Evolutionary conservation across 2,329 filamentous ascomycete genomes (phyloP).

Genomic region (Bipolaris zeicola): DNA sequence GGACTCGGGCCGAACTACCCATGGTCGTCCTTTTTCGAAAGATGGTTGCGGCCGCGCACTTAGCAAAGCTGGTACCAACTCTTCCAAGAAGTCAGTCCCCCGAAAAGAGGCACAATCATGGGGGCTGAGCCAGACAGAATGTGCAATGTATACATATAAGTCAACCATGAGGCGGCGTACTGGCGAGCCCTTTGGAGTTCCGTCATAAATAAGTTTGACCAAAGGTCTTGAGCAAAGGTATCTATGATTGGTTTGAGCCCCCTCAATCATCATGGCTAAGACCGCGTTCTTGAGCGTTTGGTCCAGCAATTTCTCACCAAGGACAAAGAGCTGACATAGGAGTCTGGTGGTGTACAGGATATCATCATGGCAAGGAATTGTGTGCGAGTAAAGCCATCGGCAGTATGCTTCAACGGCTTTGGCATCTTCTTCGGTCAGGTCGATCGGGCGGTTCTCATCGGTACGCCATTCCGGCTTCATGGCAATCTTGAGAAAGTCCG

Average conservation of each 20-base stretch:
- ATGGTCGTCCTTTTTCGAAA: neutral
- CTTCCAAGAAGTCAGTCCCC: neutral
- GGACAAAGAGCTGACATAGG: slow-evolving; percentile 2
- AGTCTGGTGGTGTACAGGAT: neutral
- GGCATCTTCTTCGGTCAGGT: slow-evolving; percentile 5
- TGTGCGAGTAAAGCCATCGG: slow-evolving; percentile 6
- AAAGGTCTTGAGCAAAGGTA: no score
- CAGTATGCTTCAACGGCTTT: slow-evolving; percentile 9
- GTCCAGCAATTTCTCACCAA: slow-evolving; percentile 7
- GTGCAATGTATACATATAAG: no score
- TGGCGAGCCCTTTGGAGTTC: neutral
- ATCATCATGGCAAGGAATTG: neutral
- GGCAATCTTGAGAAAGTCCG: neutral
- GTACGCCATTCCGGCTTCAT: slow-evolving; percentile 1
- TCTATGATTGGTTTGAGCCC: no score
- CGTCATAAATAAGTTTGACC: slow-evolving; percentile 4
- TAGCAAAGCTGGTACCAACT: neutral
- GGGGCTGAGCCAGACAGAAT: no score
- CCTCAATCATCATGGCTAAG: neutral
- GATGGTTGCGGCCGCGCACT: neutral
- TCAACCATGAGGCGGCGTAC: slow-evolving; percentile 1
- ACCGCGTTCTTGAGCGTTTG: neutral
- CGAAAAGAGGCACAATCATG: neutral
- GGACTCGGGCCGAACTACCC: neutral
- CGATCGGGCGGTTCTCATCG: neutral